These are phyloP conservation scores for Hygrocybe coccinea DNA, from an alignment of 768 basidiomycete genomes.

Conservation along the genomic window DNA sequence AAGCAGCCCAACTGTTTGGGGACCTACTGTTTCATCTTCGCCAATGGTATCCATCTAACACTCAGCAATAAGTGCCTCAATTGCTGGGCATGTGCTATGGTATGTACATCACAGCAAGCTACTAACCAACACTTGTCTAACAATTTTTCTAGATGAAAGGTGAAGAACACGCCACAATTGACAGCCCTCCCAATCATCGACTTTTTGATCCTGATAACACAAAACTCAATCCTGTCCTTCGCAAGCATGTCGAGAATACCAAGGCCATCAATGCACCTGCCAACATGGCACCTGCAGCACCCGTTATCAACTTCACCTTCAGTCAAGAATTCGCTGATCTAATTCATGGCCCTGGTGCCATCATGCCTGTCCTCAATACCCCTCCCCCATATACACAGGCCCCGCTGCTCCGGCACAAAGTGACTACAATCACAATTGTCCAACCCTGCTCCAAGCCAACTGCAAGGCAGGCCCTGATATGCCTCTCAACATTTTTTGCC, in stretches of 20 bases:
- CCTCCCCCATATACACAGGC: too few relatives aligned
- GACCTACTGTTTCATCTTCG: neutral
- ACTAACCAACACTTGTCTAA: neutral
- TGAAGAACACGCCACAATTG: neutral
- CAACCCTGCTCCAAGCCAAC: too few relatives aligned
- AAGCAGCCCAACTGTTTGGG: too few relatives aligned
- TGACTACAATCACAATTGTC: too few relatives aligned
- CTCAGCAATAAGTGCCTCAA: neutral
- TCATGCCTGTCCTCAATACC: too few relatives aligned
- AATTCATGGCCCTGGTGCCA: neutral
- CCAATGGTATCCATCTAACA: neutral
- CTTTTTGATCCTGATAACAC: neutral
- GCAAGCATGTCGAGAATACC: neutral
- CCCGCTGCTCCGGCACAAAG: too few relatives aligned
- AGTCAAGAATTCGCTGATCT: neutral
- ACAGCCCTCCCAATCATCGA: neutral
- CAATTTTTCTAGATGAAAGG: neutral
- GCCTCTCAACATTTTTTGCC: too few relatives aligned
- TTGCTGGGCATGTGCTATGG: neutral
- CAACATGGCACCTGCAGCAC: neutral
- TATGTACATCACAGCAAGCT: neutral
- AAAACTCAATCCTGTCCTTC: neutral
- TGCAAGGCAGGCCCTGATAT: too few relatives aligned
- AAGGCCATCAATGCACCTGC: neutral
- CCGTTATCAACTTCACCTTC: neutral